Evolutionary conservation across 2,329 filamentous ascomycete species (phyloP).

Genomic region (Beauveria brongniartii): DNA sequence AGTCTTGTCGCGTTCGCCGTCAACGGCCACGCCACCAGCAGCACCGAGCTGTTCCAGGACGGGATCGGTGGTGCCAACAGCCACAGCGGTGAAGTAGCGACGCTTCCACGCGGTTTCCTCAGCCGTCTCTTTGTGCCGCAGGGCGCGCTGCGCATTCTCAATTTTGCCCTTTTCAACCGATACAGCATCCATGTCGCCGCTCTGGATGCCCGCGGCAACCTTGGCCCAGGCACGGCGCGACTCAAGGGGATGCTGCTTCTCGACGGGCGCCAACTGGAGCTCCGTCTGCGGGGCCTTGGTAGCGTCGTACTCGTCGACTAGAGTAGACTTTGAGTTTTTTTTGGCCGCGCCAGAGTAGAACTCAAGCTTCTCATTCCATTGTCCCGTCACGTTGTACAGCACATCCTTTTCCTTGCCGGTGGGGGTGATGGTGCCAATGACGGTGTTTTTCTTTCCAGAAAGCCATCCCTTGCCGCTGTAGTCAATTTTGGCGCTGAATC

Average conservation of each 20-base stretch:
- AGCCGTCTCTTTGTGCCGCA: conserved; percentile 64
- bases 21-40: conserved; percentile 36
- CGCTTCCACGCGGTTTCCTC: conserved; percentile 73
- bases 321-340: conserved; percentile 38
- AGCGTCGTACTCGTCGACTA: conserved; percentile 55
- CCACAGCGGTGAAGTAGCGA: conserved; percentile 63
- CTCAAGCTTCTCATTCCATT: conserved; percentile 80
- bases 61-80: conserved; percentile 31
- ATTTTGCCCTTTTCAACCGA: conserved; percentile 77
- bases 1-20: conserved; percentile 52
- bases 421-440: conserved; percentile 65
- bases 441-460: conserved; percentile 89
- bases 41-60: conserved; percentile 38
- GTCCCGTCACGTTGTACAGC: conserved; percentile 75
- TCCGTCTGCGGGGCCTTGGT: conserved; percentile 51
- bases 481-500: conserved; percentile 83
- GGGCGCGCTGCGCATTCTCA: conserved; percentile 75
- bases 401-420: conserved; percentile 65
- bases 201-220: conserved; percentile 72
- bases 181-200: conserved; percentile 76
- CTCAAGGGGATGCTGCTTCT: conserved; percentile 79
- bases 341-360: conserved; percentile 59
- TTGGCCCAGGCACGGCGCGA: conserved; percentile 81
- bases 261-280: conserved; percentile 62
- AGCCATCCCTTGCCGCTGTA: conserved; percentile 94